Conservation (phyloP, 257 asterid genomes). For the Scutellaria baicalensis region DNA sequence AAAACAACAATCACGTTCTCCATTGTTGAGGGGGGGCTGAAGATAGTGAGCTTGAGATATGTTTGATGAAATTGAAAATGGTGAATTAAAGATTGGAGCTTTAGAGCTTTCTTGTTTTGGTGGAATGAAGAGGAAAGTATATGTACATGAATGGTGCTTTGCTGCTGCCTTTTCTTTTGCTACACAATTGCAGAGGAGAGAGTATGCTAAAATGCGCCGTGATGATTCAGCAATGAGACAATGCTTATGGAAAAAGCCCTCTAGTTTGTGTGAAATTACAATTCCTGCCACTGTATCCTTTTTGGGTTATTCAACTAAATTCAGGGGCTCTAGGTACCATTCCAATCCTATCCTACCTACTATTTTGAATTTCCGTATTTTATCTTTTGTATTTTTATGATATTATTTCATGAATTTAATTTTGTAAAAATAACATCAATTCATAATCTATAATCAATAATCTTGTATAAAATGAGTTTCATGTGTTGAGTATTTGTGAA, state of each 20-base stretch:
- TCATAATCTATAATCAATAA: too few relatives aligned
- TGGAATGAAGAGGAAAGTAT: slow-evolving; percentile 7
- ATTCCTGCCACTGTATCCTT: slow-evolving; percentile 42
- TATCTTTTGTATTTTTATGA: too few relatives aligned
- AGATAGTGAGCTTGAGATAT: too few relatives aligned
- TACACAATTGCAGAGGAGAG: slow-evolving; percentile 11
- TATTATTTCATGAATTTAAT: too few relatives aligned
- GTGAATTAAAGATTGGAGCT: slow-evolving; percentile 30
- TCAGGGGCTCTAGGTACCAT: background rate
- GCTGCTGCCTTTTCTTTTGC: slow-evolving; percentile 26
- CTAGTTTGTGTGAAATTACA: slow-evolving; percentile 33
- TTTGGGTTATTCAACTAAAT: slow-evolving; percentile 22
- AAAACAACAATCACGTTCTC: slow-evolving; percentile 49
- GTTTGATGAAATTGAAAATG: too few relatives aligned
- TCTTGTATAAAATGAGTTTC: too few relatives aligned
- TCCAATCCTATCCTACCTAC: too few relatives aligned
- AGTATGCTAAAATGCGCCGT: slow-evolving; percentile 50
- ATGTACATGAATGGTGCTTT: slow-evolving; percentile 35
- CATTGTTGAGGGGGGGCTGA: slow-evolving; percentile 36
- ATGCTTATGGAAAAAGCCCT: slow-evolving; percentile 34
- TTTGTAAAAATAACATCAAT: too few relatives aligned
- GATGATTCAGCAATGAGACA: slow-evolving; percentile 54
- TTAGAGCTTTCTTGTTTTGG: slow-evolving; percentile 10
- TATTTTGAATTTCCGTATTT: too few relatives aligned
- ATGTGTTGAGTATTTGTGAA: too few relatives aligned